Evolutionary conservation across 1,139 yeast species (phyloP).

Genomic region (Zygoascus sp.): DNA sequence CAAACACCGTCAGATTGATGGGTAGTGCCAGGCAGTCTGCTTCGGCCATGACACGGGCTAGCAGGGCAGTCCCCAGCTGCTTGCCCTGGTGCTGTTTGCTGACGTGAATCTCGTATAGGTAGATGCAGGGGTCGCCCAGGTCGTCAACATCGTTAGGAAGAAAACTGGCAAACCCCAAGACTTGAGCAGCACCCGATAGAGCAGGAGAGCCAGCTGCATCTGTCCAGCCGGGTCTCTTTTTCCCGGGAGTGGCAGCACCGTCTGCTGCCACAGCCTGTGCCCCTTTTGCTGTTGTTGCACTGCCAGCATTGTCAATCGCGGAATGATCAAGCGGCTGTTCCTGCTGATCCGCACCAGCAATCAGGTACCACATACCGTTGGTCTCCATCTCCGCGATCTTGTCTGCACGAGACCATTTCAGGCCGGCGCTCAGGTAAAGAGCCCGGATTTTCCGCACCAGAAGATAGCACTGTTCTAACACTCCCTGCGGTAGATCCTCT

Average conservation of each 20-base stretch:
- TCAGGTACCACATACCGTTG: conserved; percentile 40
- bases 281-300: neutral
- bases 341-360: conserved; percentile 19
- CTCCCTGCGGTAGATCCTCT: neutral
- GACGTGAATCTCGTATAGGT: conserved; percentile 54
- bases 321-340: conserved; percentile 1
- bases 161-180: conserved; percentile 45
- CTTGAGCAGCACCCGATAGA: conserved; percentile 16
- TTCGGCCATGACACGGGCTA: conserved; percentile 26
- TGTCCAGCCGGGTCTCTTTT: neutral
- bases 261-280: neutral
- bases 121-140: conserved; percentile 36
- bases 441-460: conserved; percentile 27
- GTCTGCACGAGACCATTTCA: conserved; percentile 41
- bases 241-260: neutral
- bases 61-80: conserved; percentile 38
- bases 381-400: conserved; percentile 48
- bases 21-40: conserved; percentile 10
- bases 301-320: neutral
- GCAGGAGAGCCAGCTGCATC: neutral
- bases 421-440: conserved; percentile 36
- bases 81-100: conserved; percentile 34
- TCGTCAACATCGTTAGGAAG: conserved; percentile 37
- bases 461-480: conserved; percentile 24
- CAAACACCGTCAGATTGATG: conserved; percentile 29